These are phyloP conservation scores for Wallacemonas sp. DNA, from an alignment of 208 protist genomes.

Conservation along the genomic window DNA sequence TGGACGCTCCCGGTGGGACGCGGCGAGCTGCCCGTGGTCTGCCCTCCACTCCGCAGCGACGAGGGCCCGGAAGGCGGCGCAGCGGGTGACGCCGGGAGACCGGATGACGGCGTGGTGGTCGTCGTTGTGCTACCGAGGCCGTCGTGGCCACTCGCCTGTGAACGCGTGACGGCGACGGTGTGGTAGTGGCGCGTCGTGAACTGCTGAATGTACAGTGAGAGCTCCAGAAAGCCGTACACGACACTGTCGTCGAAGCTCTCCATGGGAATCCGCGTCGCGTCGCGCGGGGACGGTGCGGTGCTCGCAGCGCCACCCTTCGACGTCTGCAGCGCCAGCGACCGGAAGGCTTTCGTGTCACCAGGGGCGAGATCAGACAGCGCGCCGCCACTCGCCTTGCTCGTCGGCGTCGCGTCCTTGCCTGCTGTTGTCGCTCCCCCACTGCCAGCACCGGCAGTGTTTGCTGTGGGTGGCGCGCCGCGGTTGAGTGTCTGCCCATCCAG, in stretches of 20 bases:
- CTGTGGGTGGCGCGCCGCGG: not conserved
- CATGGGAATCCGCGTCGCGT: not conserved
- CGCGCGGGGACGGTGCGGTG: not conserved
- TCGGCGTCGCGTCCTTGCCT: not conserved
- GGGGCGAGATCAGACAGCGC: too few species aligned
- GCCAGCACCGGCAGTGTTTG: not conserved
- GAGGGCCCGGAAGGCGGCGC: too few species aligned
- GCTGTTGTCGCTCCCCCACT: not conserved
- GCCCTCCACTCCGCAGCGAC: too few species aligned
- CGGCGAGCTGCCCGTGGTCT: too few species aligned
- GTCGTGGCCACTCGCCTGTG: not conserved
- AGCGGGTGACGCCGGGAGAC: too few species aligned
- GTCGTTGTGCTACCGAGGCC: not conserved
- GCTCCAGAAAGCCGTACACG: slow-evolving; percentile 29
- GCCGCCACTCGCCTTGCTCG: not conserved
- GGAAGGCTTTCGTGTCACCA: slow-evolving; percentile 10
- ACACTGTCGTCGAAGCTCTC: slow-evolving; percentile 17
- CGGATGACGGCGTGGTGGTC: too few species aligned
- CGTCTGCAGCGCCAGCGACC: not conserved
- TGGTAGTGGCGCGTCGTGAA: slow-evolving; percentile 21
- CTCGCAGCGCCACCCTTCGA: not conserved
- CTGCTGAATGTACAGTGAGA: slow-evolving; percentile 29
- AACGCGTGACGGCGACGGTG: not conserved
- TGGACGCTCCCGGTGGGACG: too few species aligned
- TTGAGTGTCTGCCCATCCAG: slow-evolving; percentile 7